Percentiles rank a stretch among this genome's conserved stretches.
Evolutionary conservation across 2,329 filamentous ascomycete species (phyloP).

Genomic region (Cercospora citrullina): DNA sequence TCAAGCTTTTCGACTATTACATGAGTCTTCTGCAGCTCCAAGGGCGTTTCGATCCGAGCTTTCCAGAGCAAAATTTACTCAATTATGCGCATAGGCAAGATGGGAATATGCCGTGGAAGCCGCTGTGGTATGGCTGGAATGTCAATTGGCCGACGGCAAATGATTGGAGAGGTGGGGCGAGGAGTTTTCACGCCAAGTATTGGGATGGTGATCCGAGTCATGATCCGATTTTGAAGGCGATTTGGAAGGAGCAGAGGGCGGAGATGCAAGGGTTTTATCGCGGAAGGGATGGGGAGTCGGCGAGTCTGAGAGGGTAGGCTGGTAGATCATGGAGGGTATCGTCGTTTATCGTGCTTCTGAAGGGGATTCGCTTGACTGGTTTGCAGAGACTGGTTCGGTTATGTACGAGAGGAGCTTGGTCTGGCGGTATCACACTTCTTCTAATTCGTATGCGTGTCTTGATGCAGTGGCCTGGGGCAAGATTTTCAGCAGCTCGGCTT

Average conservation of each 20-base stretch:
- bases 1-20: slow-evolving; percentile 42
- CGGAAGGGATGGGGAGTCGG: slow-evolving; percentile 30
- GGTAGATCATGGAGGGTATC: background rate
- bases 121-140: slow-evolving; percentile 43
- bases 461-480: background rate
- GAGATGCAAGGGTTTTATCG: slow-evolving; percentile 41
- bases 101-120: slow-evolving; percentile 46
- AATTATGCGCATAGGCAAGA: slow-evolving; percentile 44
- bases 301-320: background rate
- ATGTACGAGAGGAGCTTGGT: background rate
- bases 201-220: slow-evolving; percentile 43
- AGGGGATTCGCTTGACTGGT: background rate
- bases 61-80: slow-evolving; percentile 44
- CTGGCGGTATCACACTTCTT: background rate
- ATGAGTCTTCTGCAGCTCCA: slow-evolving; percentile 35
- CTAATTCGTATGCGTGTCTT: background rate
- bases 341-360: background rate
- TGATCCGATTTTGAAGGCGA: slow-evolving; percentile 38
- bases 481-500: background rate
- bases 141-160: slow-evolving; percentile 43
- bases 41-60: slow-evolving; percentile 38
- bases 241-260: slow-evolving; percentile 40
- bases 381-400: background rate
- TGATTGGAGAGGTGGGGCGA: slow-evolving; percentile 40
- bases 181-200: slow-evolving; percentile 45